phyloP scores from a whole-genome alignment of 106 monocot genomes.

The Posidonia australis region DNA sequence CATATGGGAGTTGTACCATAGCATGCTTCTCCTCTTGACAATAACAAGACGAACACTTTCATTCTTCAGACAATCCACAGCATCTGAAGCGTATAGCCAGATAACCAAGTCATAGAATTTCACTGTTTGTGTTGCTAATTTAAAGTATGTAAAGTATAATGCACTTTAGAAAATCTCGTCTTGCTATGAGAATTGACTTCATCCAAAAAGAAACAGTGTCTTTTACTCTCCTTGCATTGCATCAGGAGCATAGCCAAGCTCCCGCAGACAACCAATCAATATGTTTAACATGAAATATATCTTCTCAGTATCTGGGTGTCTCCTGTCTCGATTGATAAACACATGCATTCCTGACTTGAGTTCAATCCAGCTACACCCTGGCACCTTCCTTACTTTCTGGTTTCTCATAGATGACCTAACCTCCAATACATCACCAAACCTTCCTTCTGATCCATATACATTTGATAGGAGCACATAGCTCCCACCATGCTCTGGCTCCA shows the following conservation, averaged over 20 bases:
- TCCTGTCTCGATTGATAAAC: slow-evolving; percentile 37
- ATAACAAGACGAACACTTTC: no score
- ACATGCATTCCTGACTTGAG: slow-evolving; percentile 29
- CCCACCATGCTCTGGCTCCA: slow-evolving; percentile 46
- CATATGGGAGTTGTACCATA: no score
- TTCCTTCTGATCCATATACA: slow-evolving; percentile 43
- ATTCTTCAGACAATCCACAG: no score
- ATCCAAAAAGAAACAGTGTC: background rate
- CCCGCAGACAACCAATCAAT: slow-evolving; percentile 31
- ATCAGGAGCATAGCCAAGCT: slow-evolving; percentile 18
- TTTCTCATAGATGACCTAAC: slow-evolving; percentile 41
- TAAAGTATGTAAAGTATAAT: no score
- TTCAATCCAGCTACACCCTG: slow-evolving; percentile 82
- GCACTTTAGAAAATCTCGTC: no score
- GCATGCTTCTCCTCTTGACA: no score
- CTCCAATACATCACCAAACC: slow-evolving; percentile 30
- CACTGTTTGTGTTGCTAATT: no score
- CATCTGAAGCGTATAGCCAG: no score
- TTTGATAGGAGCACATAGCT: slow-evolving; percentile 58
- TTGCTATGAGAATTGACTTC: background rate
- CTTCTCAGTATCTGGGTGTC: slow-evolving; percentile 20
- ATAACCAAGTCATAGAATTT: no score
- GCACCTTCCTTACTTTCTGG: slow-evolving; percentile 41
- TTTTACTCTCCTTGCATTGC: background rate
- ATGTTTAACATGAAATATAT: slow-evolving; percentile 30